Evolutionary conservation across 345 rosid species (phyloP).

Genomic region (Salix purpurea): DNA sequence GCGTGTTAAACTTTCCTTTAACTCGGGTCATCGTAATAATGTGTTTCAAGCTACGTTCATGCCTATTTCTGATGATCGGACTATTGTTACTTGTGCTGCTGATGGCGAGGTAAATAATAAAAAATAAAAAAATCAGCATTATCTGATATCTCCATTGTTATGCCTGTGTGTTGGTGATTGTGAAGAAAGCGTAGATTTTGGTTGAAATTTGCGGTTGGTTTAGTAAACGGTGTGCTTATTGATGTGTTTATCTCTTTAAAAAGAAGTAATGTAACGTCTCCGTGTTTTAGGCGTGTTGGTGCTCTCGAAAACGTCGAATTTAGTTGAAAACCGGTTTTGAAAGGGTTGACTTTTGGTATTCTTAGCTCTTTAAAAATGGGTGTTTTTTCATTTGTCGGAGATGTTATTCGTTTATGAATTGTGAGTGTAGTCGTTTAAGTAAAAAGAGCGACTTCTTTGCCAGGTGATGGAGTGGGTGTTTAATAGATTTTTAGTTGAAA

Average conservation of each 20-base stretch:
- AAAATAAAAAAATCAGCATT: background rate
- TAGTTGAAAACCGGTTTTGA: background rate
- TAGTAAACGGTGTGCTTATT: background rate
- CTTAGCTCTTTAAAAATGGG: background rate
- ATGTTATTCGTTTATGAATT: background rate
- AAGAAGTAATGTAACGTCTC: too few species aligned
- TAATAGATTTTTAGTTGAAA: background rate
- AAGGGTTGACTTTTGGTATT: background rate
- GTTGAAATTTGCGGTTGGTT: background rate
- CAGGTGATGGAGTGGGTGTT: background rate
- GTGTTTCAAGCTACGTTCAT: constrained; percentile 82
- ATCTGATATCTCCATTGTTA: background rate
- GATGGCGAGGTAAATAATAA: constrained; percentile 78
- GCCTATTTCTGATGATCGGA: constrained; percentile 76
- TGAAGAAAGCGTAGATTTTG: background rate
- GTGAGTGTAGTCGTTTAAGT: background rate
- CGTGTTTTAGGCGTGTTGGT: too few species aligned
- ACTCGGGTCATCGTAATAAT: constrained; percentile 64
- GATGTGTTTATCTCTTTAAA: background rate
- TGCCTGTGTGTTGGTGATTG: background rate
- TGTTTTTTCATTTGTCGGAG: background rate
- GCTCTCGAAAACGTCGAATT: too few species aligned
- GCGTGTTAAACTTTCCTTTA: constrained; percentile 51
- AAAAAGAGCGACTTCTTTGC: background rate
- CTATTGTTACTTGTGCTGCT: constrained; percentile 84